These are phyloP conservation scores for Berberis thunbergii DNA, from an alignment of 164 flowering plant species.

Conservation along the genomic window DNA sequence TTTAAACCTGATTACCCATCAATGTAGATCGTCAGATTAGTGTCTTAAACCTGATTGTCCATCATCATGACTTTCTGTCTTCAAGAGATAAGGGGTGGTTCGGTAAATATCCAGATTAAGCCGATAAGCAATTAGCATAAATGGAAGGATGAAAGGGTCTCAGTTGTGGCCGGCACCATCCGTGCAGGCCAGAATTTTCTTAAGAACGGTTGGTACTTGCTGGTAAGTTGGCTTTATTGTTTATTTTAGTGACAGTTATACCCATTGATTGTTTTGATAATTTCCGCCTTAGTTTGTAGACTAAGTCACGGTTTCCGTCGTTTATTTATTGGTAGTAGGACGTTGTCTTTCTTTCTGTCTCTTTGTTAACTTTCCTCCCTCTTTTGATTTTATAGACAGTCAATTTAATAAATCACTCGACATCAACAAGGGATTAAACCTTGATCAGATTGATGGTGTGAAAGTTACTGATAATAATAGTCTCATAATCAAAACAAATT, in stretches of 20 bases:
- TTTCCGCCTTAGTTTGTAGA: background rate
- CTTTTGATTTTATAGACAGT: background rate
- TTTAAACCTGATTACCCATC: too few species aligned
- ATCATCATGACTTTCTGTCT: too few species aligned
- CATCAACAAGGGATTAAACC: too few species aligned
- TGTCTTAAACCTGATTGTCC: too few species aligned
- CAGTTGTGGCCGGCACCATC: constrained; percentile 20
- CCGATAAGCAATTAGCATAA: constrained; percentile 1
- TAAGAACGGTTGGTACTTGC: background rate
- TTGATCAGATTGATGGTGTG: too few species aligned
- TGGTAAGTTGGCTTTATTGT: background rate
- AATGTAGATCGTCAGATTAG: too few species aligned
- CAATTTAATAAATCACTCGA: too few species aligned
- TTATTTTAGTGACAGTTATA: background rate
- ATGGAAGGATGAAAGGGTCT: background rate
- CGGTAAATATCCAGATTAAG: background rate
- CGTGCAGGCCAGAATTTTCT: constrained; percentile 10
- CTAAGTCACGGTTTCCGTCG: background rate
- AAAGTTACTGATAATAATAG: too few species aligned
- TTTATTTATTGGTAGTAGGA: background rate
- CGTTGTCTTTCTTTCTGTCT: background rate
- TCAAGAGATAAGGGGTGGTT: background rate
- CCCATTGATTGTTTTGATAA: background rate
- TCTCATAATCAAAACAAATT: too few species aligned
- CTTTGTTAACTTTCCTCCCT: background rate